A percentile compares a stretch with the other conserved stretches of the same genome.
Conservation (phyloP, 768 basidiomycete genomes). For the Scleroderma citrinum region DNA sequence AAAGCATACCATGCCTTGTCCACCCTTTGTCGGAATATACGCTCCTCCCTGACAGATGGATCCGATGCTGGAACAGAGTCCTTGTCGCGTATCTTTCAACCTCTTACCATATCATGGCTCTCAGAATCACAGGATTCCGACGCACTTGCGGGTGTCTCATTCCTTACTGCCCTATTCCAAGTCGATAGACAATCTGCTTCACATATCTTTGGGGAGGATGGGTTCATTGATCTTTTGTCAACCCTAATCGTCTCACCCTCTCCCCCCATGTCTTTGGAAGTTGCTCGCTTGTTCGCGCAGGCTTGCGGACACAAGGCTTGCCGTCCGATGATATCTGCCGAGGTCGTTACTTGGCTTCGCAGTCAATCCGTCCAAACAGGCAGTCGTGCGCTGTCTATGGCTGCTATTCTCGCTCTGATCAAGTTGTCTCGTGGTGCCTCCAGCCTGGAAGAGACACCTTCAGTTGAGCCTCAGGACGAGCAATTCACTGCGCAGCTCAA, state of each 20-base stretch:
- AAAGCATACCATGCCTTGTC: slow-evolving; percentile 70
- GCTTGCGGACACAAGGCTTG: slow-evolving; percentile 72
- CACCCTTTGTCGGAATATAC: slow-evolving; percentile 57
- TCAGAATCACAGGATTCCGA: slow-evolving; percentile 50
- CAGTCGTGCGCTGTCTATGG: slow-evolving; percentile 46
- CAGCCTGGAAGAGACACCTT: slow-evolving; percentile 5
- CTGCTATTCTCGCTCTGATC: slow-evolving; percentile 68
- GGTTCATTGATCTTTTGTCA: slow-evolving; percentile 55
- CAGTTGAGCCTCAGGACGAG: slow-evolving; percentile 29
- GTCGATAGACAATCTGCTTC: slow-evolving; percentile 69
- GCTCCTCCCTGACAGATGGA: slow-evolving; percentile 35
- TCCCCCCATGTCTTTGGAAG: slow-evolving; percentile 43
- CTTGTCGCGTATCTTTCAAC: slow-evolving; percentile 46
- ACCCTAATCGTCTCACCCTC: slow-evolving; percentile 59
- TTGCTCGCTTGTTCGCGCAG: slow-evolving; percentile 71
- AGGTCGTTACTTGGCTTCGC: slow-evolving; percentile 64
- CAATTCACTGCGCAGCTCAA: slow-evolving; percentile 53
- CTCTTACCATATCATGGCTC: slow-evolving; percentile 43
- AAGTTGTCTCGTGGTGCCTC: slow-evolving; percentile 62
- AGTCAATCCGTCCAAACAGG: slow-evolving; percentile 43
- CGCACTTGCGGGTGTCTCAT: slow-evolving; percentile 51
- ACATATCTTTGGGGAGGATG: slow-evolving; percentile 57
- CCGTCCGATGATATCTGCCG: slow-evolving; percentile 51
- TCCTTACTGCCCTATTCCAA: slow-evolving; percentile 78
- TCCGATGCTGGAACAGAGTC: slow-evolving; percentile 43